A percentile compares a stretch with the other conserved stretches of the same genome.
phyloP scores from a whole-genome alignment of 495 filamentous ascomycete species.

The Cercophora samala region DNA sequence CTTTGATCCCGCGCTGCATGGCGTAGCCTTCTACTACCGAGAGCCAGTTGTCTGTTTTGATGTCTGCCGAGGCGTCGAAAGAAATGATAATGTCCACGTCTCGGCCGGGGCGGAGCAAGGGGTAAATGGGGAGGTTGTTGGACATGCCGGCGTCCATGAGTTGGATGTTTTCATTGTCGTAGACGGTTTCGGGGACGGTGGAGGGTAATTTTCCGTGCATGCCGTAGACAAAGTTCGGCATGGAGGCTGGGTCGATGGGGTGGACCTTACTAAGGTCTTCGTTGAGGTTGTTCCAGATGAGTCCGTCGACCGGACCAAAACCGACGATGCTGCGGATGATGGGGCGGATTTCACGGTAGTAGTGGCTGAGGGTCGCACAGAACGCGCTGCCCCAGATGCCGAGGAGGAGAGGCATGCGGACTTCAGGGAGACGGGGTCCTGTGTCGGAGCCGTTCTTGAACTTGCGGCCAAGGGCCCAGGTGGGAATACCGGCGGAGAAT shows the following conservation, averaged over 20 bases:
- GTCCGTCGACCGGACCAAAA: conserved; percentile 73
- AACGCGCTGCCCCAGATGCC: conserved; percentile 95
- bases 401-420: conserved; percentile 75
- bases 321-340: conserved; percentile 69
- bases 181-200: conserved; percentile 71
- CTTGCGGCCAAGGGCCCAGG: conserved; percentile 82
- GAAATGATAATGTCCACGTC: conserved; percentile 83
- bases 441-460: conserved; percentile 67
- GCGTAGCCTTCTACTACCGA: conserved; percentile 90
- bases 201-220: conserved; percentile 71
- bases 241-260: conserved; percentile 80
- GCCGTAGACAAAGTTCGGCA: conserved; percentile 83
- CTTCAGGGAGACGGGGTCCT: conserved; percentile 69
- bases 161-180: conserved; percentile 65
- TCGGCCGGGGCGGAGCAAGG: conserved; percentile 79
- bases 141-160: conserved; percentile 98
- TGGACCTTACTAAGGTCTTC: conserved; percentile 84
- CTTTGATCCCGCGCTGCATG: conserved; percentile 78
- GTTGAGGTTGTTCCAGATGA: conserved; percentile 78
- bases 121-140: conserved; percentile 95
- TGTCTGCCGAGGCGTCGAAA: conserved; percentile 41
- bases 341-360: conserved; percentile 89
- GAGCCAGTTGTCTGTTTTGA: conserved; percentile 68
- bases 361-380: conserved; percentile 90
- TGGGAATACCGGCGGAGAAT: conserved; percentile 80